phyloP scores from a whole-genome alignment of 768 basidiomycete species.

The Mycena crocata region DNA sequence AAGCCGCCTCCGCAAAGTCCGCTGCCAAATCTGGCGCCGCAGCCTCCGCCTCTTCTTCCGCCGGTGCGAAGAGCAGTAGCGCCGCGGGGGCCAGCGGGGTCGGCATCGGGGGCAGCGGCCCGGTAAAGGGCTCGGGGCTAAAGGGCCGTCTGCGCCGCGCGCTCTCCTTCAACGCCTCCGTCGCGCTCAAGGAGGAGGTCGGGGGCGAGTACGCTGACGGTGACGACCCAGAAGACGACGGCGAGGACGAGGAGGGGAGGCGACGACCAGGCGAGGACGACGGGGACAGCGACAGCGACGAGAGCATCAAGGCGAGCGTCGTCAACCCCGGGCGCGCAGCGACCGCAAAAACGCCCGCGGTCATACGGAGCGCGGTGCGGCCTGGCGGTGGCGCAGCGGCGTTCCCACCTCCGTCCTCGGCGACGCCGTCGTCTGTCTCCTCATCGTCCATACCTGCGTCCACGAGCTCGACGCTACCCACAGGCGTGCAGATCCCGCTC shows the following conservation, averaged over 20 bases:
- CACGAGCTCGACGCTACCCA: not conserved
- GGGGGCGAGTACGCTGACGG: conserved; percentile 39
- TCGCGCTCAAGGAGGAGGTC: conserved; percentile 69
- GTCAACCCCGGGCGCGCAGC: conserved; percentile 29
- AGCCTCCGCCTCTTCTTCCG: too few relatives aligned
- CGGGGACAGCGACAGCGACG: conserved; percentile 21
- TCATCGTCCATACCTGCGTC: conserved; percentile 3
- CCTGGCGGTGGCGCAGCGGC: conserved; percentile 36
- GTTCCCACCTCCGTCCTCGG: conserved; percentile 38
- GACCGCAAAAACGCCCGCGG: conserved; percentile 44
- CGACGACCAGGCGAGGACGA: not conserved
- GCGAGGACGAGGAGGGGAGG: not conserved
- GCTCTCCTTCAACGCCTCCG: conserved; percentile 70
- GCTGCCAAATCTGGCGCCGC: too few relatives aligned
- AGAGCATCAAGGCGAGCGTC: conserved; percentile 49
- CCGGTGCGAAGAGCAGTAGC: too few relatives aligned
- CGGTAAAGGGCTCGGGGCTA: conserved; percentile 69
- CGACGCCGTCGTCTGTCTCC: conserved; percentile 14
- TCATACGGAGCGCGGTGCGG: conserved; percentile 43
- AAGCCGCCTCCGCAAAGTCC: conserved; percentile 2
- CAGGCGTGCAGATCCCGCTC: conserved; percentile 18
- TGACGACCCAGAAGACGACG: conserved; percentile 7
- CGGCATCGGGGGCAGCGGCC: conserved; percentile 33
- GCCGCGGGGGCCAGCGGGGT: conserved; percentile 24
- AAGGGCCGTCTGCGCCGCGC: conserved; percentile 84